Evolutionary conservation across 2,329 filamentous ascomycete genomes (phyloP), one percentile per base, ranked within the genome.

Genomic region (Fusarium palustre): DNA sequence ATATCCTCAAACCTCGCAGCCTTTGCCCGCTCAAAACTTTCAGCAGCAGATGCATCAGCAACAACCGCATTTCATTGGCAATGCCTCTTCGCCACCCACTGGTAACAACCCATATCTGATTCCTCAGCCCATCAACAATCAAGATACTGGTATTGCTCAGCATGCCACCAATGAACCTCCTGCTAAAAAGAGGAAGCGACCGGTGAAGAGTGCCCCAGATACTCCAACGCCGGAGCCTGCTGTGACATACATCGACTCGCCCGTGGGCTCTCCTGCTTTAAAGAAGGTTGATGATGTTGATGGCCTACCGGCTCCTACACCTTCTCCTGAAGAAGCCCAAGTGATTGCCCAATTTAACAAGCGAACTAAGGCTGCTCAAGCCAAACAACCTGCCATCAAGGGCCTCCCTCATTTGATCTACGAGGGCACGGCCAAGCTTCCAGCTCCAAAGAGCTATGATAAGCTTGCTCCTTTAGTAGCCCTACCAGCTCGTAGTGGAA

Each of bases 361-460:
- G 59, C 78, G 80, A 24, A 74, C 68, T 25, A 80, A 80, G 53
- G 74, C 76, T 30, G 77, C 76, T 7, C 81, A 82, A 61, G 74
- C 74, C 8, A 80, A 77, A 25, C 78, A 81, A 13, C 81, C 80
- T 13, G 66, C 79, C 0, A 78, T 82, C 31, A 78, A 77, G 34
- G 82, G 81, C 4, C 75, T 82, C 5, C 78, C 79, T 2, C 74
- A 79, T 64, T 72, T 83, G 7, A 73, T 79, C 4, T 80, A 76
- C 33, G 76, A 79, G 24, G 80, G 77, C 3, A 78, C 74, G n/a
- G 73, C 79, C n/a, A 83, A 81, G 63, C 74, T 83, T 47, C 78
- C 81, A 66, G 79, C 78, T 1, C 80, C 81, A 7, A 84, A 83
- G 67, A 82, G 80, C 55, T 82, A 82, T 55, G 82, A 84, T 46